Conservation (phyloP, 257 asterid genomes). For the Eustoma russellianum region DNA sequence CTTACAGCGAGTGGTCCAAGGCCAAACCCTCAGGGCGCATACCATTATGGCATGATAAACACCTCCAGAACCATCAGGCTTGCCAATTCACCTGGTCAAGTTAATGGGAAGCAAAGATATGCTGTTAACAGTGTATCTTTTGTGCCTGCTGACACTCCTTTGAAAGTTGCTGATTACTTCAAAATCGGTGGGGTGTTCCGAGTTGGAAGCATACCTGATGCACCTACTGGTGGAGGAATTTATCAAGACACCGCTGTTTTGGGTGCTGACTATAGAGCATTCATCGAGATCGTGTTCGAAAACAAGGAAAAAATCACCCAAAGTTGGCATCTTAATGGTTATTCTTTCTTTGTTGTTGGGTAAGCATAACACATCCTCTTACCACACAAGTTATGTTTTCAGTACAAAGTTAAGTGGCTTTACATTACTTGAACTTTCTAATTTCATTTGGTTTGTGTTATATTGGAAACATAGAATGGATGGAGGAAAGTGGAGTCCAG, state of each 20-base stretch:
- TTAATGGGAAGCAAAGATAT: conserved; percentile 59
- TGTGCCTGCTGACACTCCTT: conserved; percentile 56
- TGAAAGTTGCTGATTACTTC: conserved; percentile 71
- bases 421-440: no score
- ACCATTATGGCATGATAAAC: conserved; percentile 82
- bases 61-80: conserved; percentile 59
- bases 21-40: conserved; percentile 88
- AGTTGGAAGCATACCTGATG: conserved; percentile 46
- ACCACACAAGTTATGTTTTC: not conserved
- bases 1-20: conserved; percentile 92
- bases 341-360: conserved; percentile 90
- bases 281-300: conserved; percentile 64
- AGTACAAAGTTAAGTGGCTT: not conserved
- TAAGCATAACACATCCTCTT: conserved; percentile 16
- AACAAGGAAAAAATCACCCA: conserved; percentile 60
- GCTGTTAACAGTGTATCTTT: conserved; percentile 81
- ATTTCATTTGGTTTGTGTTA: not conserved
- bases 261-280: conserved; percentile 57
- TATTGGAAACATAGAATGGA: conserved; percentile 53
- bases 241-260: conserved; percentile 71
- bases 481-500: conserved; percentile 74
- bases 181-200: conserved; percentile 57
- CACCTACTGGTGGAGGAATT: conserved; percentile 73
- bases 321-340: conserved; percentile 83
- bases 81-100: conserved; percentile 61